Conservation (phyloP, 768 basidiomycete genomes). For the Mycena haematopus region DNA sequence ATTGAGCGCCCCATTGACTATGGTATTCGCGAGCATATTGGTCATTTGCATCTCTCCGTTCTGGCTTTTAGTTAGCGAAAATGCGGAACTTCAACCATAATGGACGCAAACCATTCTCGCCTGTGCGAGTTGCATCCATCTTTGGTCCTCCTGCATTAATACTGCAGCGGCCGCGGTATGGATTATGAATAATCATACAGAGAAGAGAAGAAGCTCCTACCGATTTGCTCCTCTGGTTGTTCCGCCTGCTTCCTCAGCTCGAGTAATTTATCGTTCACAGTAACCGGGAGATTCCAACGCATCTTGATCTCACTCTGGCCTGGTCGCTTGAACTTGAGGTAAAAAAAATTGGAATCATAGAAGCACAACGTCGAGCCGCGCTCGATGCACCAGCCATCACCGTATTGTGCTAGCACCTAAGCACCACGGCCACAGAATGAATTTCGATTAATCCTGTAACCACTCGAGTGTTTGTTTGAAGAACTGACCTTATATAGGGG, state of each 20-base stretch:
- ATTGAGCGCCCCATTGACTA: background rate
- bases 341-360: conserved; percentile 20
- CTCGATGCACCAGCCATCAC: conserved; percentile 20
- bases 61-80: background rate
- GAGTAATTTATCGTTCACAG: background rate
- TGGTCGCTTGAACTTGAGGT: conserved; percentile 17
- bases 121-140: conserved; percentile 6
- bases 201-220: background rate
- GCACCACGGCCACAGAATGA: background rate
- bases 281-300: conserved; percentile 22
- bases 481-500: conserved; percentile 15
- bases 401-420: conserved; percentile 6
- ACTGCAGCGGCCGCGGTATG: too few relatives aligned
- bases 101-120: conserved; percentile 4
- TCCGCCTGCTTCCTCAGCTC: conserved; percentile 12
- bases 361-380: conserved; percentile 24
- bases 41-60: conserved; percentile 7
- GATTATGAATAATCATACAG: too few relatives aligned
- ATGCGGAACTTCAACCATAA: background rate
- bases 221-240: conserved; percentile 8
- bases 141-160: conserved; percentile 14
- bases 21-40: conserved; percentile 2
- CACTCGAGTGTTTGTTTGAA: background rate
- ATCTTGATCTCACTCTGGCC: conserved; percentile 7
- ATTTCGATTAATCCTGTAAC: background rate